Percentiles rank a stretch among this genome's conserved stretches.
Conservation (phyloP, 176 grass and related monocot genomes). For the Calamus simplicifolius region DNA sequence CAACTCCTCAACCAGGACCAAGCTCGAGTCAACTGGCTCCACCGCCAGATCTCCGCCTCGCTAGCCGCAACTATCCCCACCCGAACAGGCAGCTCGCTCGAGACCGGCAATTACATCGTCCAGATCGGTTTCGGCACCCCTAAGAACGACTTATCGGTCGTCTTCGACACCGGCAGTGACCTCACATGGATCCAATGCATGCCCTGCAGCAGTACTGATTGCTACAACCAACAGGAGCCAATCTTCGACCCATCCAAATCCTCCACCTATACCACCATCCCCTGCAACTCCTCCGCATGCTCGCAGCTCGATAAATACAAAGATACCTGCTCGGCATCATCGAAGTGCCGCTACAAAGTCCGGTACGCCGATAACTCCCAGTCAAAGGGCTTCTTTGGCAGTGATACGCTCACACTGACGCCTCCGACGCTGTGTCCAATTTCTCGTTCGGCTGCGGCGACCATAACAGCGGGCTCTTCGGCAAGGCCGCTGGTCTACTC, state of each 20-base stretch:
- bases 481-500: background rate
- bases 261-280: slow-evolving; percentile 34
- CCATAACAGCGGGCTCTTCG: slow-evolving; percentile 39
- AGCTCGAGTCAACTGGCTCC: slow-evolving; percentile 42
- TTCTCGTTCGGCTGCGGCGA: slow-evolving; percentile 78
- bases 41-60: slow-evolving; percentile 21
- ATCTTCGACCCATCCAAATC: slow-evolving; percentile 61
- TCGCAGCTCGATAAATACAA: slow-evolving; percentile 8
- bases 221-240: slow-evolving; percentile 60
- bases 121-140: slow-evolving; percentile 64
- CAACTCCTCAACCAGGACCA: slow-evolving; percentile 53
- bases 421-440: slow-evolving; percentile 13
- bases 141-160: slow-evolving; percentile 21
- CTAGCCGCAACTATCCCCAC: slow-evolving; percentile 43
- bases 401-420: slow-evolving; percentile 45
- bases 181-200: slow-evolving; percentile 82
- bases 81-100: slow-evolving; percentile 29
- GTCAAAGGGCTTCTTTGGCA: background rate
- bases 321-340: slow-evolving; percentile 19
- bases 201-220: slow-evolving; percentile 23
- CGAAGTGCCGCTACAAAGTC: background rate
- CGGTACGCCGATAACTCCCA: background rate
- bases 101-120: slow-evolving; percentile 67
- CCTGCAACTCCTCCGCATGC: slow-evolving; percentile 36
- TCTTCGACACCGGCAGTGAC: slow-evolving; percentile 87